Evolutionary conservation across 164 flowering plant species (phyloP).

Genomic region (Berberis thunbergii): DNA sequence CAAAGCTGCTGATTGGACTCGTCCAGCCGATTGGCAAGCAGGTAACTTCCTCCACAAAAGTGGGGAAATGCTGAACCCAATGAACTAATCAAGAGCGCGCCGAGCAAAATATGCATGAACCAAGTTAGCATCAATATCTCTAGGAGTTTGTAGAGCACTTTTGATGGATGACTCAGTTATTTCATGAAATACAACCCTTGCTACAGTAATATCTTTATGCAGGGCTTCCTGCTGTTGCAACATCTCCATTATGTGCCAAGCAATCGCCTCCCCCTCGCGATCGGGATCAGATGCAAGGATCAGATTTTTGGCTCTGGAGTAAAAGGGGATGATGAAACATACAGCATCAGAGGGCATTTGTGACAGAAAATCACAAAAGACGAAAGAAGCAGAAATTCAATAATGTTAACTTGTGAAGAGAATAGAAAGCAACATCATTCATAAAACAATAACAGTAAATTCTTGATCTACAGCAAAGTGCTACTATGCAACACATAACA

Average conservation of each 20-base stretch:
- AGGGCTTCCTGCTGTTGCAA: slow-evolving; percentile 81
- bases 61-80: slow-evolving; percentile 93
- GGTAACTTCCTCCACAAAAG: slow-evolving; percentile 93
- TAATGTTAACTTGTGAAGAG: no score
- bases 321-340: slow-evolving; percentile 11
- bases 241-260: slow-evolving; percentile 97
- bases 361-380: slow-evolving; percentile 4
- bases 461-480: no score
- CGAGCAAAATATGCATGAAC: slow-evolving; percentile 95
- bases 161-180: slow-evolving; percentile 85
- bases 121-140: slow-evolving; percentile 65
- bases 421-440: no score
- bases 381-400: not conserved
- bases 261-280: slow-evolving; percentile 99
- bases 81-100: slow-evolving; percentile 94
- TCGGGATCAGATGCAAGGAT: slow-evolving; percentile 99
- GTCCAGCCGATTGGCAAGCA: slow-evolving; percentile 94
- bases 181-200: slow-evolving; percentile 90
- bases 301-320: slow-evolving; percentile 71
- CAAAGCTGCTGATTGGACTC: slow-evolving; percentile 95
- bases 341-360: not conserved
- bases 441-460: no score
- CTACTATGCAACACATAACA: not conserved
- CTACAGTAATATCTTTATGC: slow-evolving; percentile 39
- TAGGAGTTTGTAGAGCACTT: slow-evolving; percentile 60